These are phyloP conservation scores for Capronia coronata DNA, from an alignment of 2,329 filamentous ascomycete species.

Conservation along the genomic window DNA sequence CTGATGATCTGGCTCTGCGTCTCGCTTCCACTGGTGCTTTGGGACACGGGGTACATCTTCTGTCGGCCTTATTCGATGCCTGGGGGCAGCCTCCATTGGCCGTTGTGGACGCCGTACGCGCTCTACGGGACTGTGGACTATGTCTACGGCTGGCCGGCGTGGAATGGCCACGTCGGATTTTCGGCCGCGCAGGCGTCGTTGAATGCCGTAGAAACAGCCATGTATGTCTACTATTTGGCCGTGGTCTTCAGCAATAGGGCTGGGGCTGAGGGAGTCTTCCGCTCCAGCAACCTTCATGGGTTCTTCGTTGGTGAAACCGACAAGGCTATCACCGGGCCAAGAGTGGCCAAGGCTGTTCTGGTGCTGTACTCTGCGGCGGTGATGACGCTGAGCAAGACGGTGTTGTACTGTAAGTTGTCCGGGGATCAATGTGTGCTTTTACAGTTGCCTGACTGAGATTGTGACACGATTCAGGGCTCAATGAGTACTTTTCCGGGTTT, in stretches of 20 bases:
- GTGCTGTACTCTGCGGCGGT: constrained; percentile 54
- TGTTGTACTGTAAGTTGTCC: constrained; percentile 56
- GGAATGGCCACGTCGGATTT: constrained; percentile 63
- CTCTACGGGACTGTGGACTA: constrained; percentile 75
- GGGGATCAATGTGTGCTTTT: neutral
- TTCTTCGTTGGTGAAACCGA: constrained; percentile 18
- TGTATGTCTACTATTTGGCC: constrained; percentile 58
- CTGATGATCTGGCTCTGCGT: constrained; percentile 65
- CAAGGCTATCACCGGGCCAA: constrained; percentile 38
- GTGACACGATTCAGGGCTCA: constrained; percentile 43
- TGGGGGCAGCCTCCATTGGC: constrained; percentile 64
- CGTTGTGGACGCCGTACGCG: constrained; percentile 69
- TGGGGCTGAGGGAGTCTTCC: neutral
- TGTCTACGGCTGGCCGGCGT: constrained; percentile 72
- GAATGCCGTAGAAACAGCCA: constrained; percentile 61
- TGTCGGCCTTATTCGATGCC: constrained; percentile 76
- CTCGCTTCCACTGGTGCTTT: constrained; percentile 70
- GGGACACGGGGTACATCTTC: constrained; percentile 76
- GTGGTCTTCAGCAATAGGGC: constrained; percentile 6
- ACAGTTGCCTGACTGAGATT: constrained; percentile 2
- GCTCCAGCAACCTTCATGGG: constrained; percentile 5
- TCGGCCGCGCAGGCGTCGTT: constrained; percentile 65
- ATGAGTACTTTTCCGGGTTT: constrained; percentile 56
- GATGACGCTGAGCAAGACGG: constrained; percentile 62
- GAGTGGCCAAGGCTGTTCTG: constrained; percentile 46